Base-by-base conservation (phyloP, 345 rosid species). In the Melaleuca quinquenervia region DNA sequence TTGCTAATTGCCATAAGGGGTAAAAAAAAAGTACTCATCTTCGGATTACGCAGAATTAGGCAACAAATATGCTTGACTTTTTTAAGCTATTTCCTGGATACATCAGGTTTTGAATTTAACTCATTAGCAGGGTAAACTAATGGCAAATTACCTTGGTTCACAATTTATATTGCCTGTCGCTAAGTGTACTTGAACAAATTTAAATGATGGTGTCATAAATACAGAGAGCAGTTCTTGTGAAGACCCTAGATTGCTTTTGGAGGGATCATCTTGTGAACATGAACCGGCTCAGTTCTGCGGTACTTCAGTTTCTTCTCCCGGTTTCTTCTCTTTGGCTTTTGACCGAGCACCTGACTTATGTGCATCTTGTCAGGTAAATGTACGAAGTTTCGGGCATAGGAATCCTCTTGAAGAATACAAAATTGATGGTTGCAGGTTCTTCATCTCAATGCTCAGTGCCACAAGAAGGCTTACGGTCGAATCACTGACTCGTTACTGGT, bases 361-460 rank as follows among this genome's bases (percentile, higher is more conserved):
- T 82, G 84, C 53, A 41, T 85, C 60, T 90, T 44, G 85, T 89
- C 82, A 96, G 99, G 98, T 96, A 74, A 95, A 95, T 82, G 98
- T 95, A 8, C 89, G 99, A 92, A 95, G 99, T 90, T 96, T 96
- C 86, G 99, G 98, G 62, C 98, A 95, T 89, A 93, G 99, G 86
- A 95, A 96, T 91, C 99, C 99, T 89, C 99, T 95, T 8, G 99
- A 96, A 92, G 99, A 96, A 88, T 96, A 96, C 90, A 96, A 96
- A 90, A 96, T 96, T 54, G 99, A 96, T 64, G 99, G 99, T 32
- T 95, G 96, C 86, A 93, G 98, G 27, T 96, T 95, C 91, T 96
- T 96, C 92, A 96, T 96, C 91, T 95, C 98, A 58, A 96, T 96
- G 99, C 93, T 96, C 50, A 94, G 98, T 82, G 97, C 98, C 82